phyloP scores from a whole-genome alignment of 306 rosid species.

The Inga leiocalycina region DNA sequence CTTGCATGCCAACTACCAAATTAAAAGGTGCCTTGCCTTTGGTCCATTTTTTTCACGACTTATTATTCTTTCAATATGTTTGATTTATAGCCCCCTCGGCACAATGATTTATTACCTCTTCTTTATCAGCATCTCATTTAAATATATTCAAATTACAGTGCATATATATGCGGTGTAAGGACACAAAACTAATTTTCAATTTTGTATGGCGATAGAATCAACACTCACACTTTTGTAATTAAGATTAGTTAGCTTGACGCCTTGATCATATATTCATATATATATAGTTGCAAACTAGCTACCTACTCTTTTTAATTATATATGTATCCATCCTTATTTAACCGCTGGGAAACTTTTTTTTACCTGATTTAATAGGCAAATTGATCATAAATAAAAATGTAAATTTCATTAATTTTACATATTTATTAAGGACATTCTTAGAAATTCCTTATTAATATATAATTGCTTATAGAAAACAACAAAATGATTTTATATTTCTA shows the following conservation, averaged over 20 bases:
- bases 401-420: neutral
- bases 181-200: neutral
- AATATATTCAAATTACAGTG: neutral
- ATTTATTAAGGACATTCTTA: neutral
- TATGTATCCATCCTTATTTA: no score
- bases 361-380: no score
- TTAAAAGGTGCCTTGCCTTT: neutral
- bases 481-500: no score
- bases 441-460: no score
- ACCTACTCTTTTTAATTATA: neutral
- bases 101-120: neutral
- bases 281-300: no score
- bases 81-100: neutral
- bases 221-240: no score
- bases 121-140: neutral
- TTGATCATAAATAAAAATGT: neutral
- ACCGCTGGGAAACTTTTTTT: no score
- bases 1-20: neutral
- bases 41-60: neutral
- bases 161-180: neutral
- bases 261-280: no score
- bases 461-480: neutral
- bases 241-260: no score
- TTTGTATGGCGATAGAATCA: neutral
- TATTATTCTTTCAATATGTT: neutral